Evolutionary conservation across 2,329 filamentous ascomycete species (phyloP).

Genomic region (Pseudogymnoascus sp.): DNA sequence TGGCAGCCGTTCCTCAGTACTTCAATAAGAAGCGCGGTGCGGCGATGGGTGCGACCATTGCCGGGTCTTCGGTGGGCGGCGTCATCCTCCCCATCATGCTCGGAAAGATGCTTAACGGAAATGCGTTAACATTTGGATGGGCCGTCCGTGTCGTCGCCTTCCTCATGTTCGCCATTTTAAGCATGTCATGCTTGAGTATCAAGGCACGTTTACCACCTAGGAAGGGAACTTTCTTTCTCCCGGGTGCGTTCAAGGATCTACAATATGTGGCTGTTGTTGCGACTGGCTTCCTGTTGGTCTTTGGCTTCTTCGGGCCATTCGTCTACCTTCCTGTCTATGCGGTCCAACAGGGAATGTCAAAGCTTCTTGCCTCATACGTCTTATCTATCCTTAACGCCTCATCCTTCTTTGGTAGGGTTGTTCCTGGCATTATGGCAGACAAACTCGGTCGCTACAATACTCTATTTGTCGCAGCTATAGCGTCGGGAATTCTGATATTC

Average conservation of each 20-base stretch:
- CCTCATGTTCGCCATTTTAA: conserved; percentile 39
- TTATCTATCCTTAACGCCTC: conserved; percentile 18
- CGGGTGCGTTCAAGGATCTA: conserved; percentile 37
- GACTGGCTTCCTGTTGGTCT: conserved; percentile 34
- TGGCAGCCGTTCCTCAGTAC: conserved; percentile 37
- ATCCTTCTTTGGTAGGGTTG: conserved; percentile 18
- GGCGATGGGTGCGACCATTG: conserved; percentile 40
- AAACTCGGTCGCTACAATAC: conserved; percentile 23
- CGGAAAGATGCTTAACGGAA: conserved; percentile 38
- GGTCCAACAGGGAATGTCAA: conserved; percentile 19
- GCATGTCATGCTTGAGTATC: conserved; percentile 41
- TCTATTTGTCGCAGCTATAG: conserved; percentile 24
- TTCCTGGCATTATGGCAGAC: conserved; percentile 18
- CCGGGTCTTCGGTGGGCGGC: conserved; percentile 42
- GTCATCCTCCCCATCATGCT: conserved; percentile 57
- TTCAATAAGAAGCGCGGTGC: conserved; percentile 40
- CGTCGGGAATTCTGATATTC: conserved; percentile 13
- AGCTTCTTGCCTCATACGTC: conserved; percentile 19
- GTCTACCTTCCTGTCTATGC: conserved; percentile 20
- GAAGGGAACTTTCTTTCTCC: conserved; percentile 36
- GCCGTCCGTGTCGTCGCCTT: conserved; percentile 11
- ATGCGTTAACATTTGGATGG: conserved; percentile 11
- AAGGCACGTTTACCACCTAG: conserved; percentile 38
- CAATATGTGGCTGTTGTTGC: conserved; percentile 36
- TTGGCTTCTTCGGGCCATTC: conserved; percentile 19